These are phyloP conservation scores for Lophiostoma macrostomum DNA, from an alignment of 495 filamentous ascomycete species.

Conservation along the genomic window DNA sequence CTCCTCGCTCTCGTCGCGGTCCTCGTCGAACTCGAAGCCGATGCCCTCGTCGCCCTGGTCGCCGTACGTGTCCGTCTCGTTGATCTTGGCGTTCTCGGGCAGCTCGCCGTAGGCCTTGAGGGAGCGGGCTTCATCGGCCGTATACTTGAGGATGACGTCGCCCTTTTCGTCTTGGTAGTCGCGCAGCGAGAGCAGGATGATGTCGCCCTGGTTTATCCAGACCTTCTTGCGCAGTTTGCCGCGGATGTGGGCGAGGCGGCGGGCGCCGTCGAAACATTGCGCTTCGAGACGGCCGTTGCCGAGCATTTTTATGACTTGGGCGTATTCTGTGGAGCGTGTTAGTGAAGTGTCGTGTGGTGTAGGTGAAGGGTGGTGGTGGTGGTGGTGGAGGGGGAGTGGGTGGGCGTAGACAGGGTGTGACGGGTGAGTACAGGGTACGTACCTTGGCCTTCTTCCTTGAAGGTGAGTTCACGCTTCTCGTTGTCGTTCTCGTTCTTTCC, in stretches of 20 bases:
- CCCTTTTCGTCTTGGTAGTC: conserved; percentile 99
- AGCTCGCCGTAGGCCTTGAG: conserved; percentile 96
- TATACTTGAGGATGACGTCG: conserved; percentile 98
- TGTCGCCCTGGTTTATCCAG: conserved; percentile 59
- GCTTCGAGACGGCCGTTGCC: conserved; percentile 97
- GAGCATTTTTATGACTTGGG: conserved; percentile 79
- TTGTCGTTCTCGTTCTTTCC: conserved; percentile 99
- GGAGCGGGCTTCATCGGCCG: conserved; percentile 89
- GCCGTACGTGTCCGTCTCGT: conserved; percentile 93
- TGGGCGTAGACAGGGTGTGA: not conserved
- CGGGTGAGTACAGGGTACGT: conserved; percentile 23
- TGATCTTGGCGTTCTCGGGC: conserved; percentile 97
- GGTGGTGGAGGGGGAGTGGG: not conserved
- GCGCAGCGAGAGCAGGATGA: conserved; percentile 92
- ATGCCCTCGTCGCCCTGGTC: conserved; percentile 71
- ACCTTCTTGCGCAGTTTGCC: conserved; percentile 98
- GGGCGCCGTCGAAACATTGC: conserved; percentile 92
- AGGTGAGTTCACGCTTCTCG: conserved; percentile 97
- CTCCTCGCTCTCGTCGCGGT: conserved; percentile 38
- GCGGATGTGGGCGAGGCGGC: conserved; percentile 78
- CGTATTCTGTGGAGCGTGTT: conserved; percentile 68
- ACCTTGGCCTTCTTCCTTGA: conserved; percentile 98
- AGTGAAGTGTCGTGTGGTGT: not conserved
- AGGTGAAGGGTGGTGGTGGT: conserved; percentile 1
- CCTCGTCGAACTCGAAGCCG: conserved; percentile 80